Conservation (phyloP, 2,329 filamentous ascomycete species). For the Amphichorda felina region DNA sequence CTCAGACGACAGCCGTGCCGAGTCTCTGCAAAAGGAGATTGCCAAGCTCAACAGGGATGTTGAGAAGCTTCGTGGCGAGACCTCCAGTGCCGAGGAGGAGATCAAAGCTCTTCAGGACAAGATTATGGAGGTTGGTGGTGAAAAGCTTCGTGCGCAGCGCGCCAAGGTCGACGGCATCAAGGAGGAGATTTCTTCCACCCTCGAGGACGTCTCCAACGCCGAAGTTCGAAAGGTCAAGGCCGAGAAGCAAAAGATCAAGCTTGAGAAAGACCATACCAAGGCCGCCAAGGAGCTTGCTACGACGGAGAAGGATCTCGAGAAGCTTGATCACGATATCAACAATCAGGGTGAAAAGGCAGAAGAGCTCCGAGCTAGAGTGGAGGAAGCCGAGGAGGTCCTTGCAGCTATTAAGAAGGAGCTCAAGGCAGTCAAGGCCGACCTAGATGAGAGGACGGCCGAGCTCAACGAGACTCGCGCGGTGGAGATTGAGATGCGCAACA, state of each 20-base stretch:
- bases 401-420: constrained; percentile 72
- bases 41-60: constrained; percentile 65
- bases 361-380: constrained; percentile 58
- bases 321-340: constrained; percentile 65
- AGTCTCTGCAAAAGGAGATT: constrained; percentile 67
- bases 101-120: constrained; percentile 89
- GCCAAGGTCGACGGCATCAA: constrained; percentile 83
- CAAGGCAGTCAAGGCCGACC: constrained; percentile 64
- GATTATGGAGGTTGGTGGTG: constrained; percentile 97
- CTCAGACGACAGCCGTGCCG: constrained; percentile 64
- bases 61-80: constrained; percentile 69
- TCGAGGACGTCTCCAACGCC: constrained; percentile 72
- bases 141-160: constrained; percentile 81
- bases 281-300: constrained; percentile 68
- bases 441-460: constrained; percentile 76
- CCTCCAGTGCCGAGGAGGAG: constrained; percentile 80
- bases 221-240: constrained; percentile 87
- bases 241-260: constrained; percentile 81
- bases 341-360: constrained; percentile 67
- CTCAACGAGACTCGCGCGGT: constrained; percentile 79
- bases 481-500: constrained; percentile 98
- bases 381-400: constrained; percentile 71
- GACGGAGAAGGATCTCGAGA: constrained; percentile 61
- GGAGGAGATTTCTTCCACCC: constrained; percentile 69
- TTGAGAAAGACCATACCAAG: constrained; percentile 71